Base-by-base conservation (phyloP, 306 rosid genomes). In the Castanopsis chinensis region DNA sequence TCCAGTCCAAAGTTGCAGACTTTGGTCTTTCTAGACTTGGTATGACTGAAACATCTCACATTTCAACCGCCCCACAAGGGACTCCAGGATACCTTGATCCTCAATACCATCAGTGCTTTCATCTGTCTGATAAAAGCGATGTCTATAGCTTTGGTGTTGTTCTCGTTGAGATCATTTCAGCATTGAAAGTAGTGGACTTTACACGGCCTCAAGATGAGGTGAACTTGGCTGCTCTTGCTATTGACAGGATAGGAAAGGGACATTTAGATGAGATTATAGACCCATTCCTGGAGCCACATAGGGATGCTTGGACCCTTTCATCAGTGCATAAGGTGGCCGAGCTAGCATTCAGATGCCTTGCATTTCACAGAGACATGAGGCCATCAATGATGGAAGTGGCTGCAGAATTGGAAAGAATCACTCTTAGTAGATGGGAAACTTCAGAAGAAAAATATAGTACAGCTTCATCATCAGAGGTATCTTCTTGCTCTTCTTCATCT, bases 1-100 rank as follows among this genome's bases (percentile, higher is more conserved):
- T 93, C 60, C 80, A 88, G 57, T 88, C 98, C 5, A 95, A 90
- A 78, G 94, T 95, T 14, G 98, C 98, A 52, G 99, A 95, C 77
- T 95, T 95, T 73, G 99, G 99, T 58, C 99, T 95, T 73, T 95
- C 98, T 0, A 90, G 99, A 76, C 87, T 88, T 54, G 99, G 98
- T 1, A 83, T 89, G 86, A 80, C 85, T 0, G 99, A 95, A 83
- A 88, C 68, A 55, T 95, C 99, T 4, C 96, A 93, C 77, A 87
- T 91, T 76, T 95, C 99, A 69, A 95, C 99, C 0, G 98, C 94
- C 3, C 99, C 99, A 3, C 99, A 95, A 23, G 99, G 99, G 23
- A 95, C 99, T 5, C 99, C 97, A 2, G 99, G 99, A 5, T 95
- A 95, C 20, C 93, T 95, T 32, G 99, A 95, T 63, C 99, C 98